Evolutionary conservation across 768 basidiomycete genomes (phyloP).

Genomic region (Rhodotorula paludigena): DNA sequence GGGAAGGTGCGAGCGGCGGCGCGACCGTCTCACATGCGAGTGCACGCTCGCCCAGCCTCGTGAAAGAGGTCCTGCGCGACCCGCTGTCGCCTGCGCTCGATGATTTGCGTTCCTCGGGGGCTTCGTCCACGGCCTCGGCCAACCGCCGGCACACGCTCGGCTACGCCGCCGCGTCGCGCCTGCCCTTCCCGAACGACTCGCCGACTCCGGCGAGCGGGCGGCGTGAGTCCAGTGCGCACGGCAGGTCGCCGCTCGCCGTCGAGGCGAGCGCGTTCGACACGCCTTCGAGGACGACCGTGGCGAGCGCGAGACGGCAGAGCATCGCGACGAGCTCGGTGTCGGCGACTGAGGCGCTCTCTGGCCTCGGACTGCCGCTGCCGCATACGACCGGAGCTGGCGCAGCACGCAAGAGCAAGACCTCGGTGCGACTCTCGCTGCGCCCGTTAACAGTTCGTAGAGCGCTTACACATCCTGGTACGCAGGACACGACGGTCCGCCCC

Average conservation of each 20-base stretch:
- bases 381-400: not conserved
- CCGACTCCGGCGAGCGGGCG: not conserved
- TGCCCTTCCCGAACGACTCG: not conserved
- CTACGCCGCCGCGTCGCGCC: not conserved
- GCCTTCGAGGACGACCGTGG: not conserved
- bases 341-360: not conserved
- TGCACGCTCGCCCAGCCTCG: not conserved
- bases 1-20: conserved; percentile 20
- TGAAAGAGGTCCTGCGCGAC: conserved; percentile 15
- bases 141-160: not conserved
- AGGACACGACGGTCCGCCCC: conserved; percentile 1
- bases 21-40: conserved; percentile 24
- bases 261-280: not conserved
- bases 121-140: not conserved
- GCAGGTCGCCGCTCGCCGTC: not conserved
- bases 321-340: not conserved
- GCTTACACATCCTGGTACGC: not conserved
- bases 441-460: not conserved
- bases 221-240: not conserved
- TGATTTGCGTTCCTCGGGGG: not conserved
- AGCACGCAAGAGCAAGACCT: not conserved
- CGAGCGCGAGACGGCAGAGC: not conserved
- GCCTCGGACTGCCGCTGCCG: not conserved
- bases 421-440: not conserved
- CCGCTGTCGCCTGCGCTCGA: conserved; percentile 8